Base-by-base conservation (phyloP, 495 filamentous ascomycete species). In the Hypoxylon perforatum region DNA sequence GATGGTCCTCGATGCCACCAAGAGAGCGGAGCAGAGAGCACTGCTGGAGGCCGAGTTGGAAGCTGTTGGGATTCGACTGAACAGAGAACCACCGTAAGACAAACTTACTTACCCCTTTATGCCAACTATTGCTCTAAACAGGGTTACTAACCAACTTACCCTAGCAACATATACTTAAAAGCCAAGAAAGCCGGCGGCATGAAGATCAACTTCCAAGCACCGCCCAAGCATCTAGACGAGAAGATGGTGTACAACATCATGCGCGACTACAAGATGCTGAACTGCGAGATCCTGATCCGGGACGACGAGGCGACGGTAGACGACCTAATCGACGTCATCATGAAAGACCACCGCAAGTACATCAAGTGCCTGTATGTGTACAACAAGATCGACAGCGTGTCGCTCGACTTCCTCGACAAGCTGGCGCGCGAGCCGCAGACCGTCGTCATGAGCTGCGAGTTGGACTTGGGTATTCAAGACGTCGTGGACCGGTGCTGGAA, bases 311-410 rank as follows among this genome's bases (percentile, higher is more conserved):
- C 91, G 21, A 97, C 94, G 12, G 93, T 99, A 30, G 96, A 99
- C 78, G 95, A 99, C 77, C 90, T 99, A 75, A 98, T 99, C 74
- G 96, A 99, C 76, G 93, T 98, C 42, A 97, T 99, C 78, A 98
- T 97, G 93, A 95, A 94, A 71, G 92, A 97, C 73, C 94, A 99
- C 81, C 85, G 96, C 69, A 98, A 96, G 79, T 99, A 99, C 81
- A 97, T 99, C 81, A 80, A 78, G 55, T 96, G 93, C 73, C 85
- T 99, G 21, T 99, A 99, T 80, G 96, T 97, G 25, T 99, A 99
- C 87, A 99, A 99, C 90, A 99, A 99, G 79, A 96, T 99, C 81
- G 96, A 99, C 82, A 90, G 88, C 76, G 89, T 99, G 69, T 93
- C 91, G 22, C 85, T 99, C 62, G 92, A 97, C 68, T 96, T 94